A percentile compares a stretch with the other conserved stretches of the same genome.
Evolutionary conservation across 2,329 filamentous ascomycete species (phyloP).

Genomic region (Scopulariopsis brevicaulis): DNA sequence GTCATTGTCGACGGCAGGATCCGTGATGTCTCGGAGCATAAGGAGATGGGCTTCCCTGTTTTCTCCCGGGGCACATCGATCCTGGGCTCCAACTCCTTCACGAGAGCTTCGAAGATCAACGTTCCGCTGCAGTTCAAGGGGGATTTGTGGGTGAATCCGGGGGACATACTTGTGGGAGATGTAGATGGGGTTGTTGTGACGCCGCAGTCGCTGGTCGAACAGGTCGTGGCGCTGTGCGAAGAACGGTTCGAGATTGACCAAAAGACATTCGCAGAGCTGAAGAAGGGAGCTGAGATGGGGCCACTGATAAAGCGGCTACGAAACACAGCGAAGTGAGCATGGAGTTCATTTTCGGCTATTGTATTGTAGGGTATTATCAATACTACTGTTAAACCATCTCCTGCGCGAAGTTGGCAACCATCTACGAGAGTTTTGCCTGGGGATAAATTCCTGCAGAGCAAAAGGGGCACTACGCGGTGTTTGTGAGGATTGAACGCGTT

Average conservation of each 20-base stretch:
- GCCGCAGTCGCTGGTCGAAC: constrained; percentile 12
- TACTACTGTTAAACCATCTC: too few relatives aligned
- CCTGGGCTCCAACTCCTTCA: constrained; percentile 18
- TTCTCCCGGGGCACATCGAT: constrained; percentile 16
- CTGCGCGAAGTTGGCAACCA: too few relatives aligned
- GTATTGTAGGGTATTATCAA: too few relatives aligned
- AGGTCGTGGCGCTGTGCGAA: constrained; percentile 15
- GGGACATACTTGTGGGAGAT: constrained; percentile 16
- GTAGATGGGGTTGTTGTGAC: constrained; percentile 17
- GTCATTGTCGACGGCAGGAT: constrained; percentile 16
- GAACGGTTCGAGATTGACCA: constrained; percentile 16
- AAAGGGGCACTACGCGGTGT: too few relatives aligned
- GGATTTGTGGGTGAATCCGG: constrained; percentile 17
- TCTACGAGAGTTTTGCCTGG: too few relatives aligned
- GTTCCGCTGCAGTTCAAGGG: constrained; percentile 14
- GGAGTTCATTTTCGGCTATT: too few relatives aligned
- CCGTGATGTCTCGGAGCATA: constrained; percentile 17
- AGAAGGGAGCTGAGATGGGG: neutral
- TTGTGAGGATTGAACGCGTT: too few relatives aligned
- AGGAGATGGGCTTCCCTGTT: constrained; percentile 13
- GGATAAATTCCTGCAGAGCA: too few relatives aligned
- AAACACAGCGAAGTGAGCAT: neutral
- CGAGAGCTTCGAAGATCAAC: constrained; percentile 14
- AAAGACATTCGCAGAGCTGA: constrained; percentile 8
- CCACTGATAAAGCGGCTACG: neutral